phyloP scores from a whole-genome alignment of 2,329 filamentous ascomycete species.

The Biscogniauxia marginata region DNA sequence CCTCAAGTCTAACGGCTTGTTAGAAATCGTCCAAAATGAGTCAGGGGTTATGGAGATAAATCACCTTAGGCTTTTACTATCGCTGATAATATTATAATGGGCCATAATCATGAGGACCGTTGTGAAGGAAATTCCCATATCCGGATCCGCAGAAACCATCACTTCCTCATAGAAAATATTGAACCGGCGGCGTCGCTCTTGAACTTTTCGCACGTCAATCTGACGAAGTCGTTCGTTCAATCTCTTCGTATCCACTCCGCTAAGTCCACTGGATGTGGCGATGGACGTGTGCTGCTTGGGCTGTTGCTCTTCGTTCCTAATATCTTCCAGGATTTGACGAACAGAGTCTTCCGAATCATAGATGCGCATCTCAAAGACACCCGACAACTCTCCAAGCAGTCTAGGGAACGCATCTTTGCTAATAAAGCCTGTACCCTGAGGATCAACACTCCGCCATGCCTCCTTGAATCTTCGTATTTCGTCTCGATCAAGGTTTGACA shows the following conservation, averaged over 20 bases:
- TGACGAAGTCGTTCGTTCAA: slow-evolving; percentile 70
- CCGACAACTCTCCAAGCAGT: slow-evolving; percentile 86
- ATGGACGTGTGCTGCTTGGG: slow-evolving; percentile 55
- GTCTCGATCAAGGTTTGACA: slow-evolving; percentile 85
- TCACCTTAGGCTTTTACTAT: slow-evolving; percentile 88
- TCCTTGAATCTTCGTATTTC: slow-evolving; percentile 97
- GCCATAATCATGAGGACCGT: slow-evolving; percentile 92
- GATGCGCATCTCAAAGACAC: slow-evolving; percentile 95
- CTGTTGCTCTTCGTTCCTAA: slow-evolving; percentile 56
- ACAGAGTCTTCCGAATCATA: slow-evolving; percentile 91
- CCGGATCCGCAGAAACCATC: slow-evolving; percentile 85
- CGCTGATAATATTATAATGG: slow-evolving; percentile 98
- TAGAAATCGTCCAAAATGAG: slow-evolving; percentile 17
- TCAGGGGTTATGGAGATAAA: slow-evolving; percentile 23
- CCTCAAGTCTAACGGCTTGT: slow-evolving; percentile 67
- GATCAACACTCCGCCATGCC: slow-evolving; percentile 95
- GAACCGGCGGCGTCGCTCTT: slow-evolving; percentile 72
- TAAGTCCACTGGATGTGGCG: slow-evolving; percentile 49
- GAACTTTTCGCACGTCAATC: slow-evolving; percentile 75
- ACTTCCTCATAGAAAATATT: slow-evolving; percentile 98
- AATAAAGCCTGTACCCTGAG: slow-evolving; percentile 87
- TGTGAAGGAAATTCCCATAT: slow-evolving; percentile 87
- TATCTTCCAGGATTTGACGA: slow-evolving; percentile 80
- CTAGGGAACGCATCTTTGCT: slow-evolving; percentile 85
- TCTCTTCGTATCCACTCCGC: slow-evolving; percentile 69